Evolutionary conservation across 2,329 filamentous ascomycete genomes (phyloP).

Genomic region (Calcarisporium arbuscula): DNA sequence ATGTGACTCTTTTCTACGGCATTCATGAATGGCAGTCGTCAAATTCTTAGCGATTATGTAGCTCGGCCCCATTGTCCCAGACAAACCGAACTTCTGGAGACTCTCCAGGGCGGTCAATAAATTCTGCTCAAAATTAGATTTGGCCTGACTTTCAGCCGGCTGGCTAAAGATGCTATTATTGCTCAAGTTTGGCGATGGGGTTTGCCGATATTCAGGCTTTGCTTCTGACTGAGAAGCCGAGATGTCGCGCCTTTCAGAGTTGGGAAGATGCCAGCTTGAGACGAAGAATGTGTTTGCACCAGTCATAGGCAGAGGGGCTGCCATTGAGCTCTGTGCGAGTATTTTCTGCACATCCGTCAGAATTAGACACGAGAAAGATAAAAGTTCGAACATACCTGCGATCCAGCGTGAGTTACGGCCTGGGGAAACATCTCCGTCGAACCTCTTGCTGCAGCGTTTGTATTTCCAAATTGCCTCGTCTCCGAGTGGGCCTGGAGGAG

Average conservation of each 20-base stretch:
- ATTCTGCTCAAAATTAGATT: constrained; percentile 17
- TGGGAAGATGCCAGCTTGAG: no score
- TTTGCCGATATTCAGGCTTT: no score
- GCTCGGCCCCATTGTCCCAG: constrained; percentile 3
- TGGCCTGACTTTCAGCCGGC: constrained; percentile 14
- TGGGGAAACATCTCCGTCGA: no score
- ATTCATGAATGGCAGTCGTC: constrained; percentile 15
- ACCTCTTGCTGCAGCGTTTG: no score
- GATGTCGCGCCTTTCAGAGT: constrained; percentile 5
- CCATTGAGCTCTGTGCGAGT: no score
- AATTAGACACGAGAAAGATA: neutral
- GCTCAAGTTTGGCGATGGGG: neutral
- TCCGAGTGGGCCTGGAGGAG: no score
- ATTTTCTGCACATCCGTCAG: no score
- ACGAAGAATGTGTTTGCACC: constrained; percentile 32
- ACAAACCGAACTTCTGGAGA: neutral
- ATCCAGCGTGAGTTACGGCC: no score
- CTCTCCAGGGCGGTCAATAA: constrained; percentile 4
- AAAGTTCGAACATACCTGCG: no score
- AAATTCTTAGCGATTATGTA: neutral
- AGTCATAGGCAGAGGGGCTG: constrained; percentile 24
- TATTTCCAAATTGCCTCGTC: no score
- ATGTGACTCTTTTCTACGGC: constrained; percentile 15
- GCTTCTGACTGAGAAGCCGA: no score
- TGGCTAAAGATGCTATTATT: constrained; percentile 16